Evolutionary conservation across 352 stramenopile species (phyloP).

Genomic region (Phytopythium helicoides): DNA sequence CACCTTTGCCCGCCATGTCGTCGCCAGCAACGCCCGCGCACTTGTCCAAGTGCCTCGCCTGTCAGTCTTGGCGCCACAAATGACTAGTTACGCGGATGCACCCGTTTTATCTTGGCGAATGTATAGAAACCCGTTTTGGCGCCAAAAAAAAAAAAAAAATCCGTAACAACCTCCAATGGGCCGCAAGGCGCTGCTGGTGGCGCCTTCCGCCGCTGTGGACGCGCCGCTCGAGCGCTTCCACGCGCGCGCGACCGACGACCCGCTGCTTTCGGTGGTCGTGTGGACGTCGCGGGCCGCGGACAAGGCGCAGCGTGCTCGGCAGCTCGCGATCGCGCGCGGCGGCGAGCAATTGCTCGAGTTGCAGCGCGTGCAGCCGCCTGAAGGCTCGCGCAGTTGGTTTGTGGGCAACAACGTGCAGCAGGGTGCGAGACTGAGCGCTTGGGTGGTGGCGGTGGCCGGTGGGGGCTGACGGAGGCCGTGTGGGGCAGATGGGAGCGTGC

Average conservation of each 20-base stretch:
- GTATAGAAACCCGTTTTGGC: background rate
- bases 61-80: too few relatives aligned
- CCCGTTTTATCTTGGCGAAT: background rate
- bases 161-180: constrained; percentile 20
- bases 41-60: too few relatives aligned
- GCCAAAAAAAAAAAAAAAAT: background rate
- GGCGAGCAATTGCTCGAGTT: constrained; percentile 50
- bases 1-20: constrained; percentile 33
- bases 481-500: constrained; percentile 46
- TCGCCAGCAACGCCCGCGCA: too few relatives aligned
- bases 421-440: constrained; percentile 14
- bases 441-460: too few relatives aligned
- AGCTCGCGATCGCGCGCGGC: constrained; percentile 48
- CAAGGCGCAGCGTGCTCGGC: constrained; percentile 27
- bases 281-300: constrained; percentile 31
- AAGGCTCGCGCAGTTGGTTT: constrained; percentile 71
- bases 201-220: constrained; percentile 28
- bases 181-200: constrained; percentile 46
- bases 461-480: background rate
- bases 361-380: constrained; percentile 46
- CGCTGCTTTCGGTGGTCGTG: constrained; percentile 44
- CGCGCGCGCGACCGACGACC: constrained; percentile 45
- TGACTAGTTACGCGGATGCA: background rate
- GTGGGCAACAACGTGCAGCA: constrained; percentile 67
- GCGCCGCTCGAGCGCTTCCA: constrained; percentile 64